Evolutionary conservation across 1,139 yeast species (phyloP), one percentile per base, ranked within the genome.

Genomic region (Magnusiomyces tetraspermus): DNA sequence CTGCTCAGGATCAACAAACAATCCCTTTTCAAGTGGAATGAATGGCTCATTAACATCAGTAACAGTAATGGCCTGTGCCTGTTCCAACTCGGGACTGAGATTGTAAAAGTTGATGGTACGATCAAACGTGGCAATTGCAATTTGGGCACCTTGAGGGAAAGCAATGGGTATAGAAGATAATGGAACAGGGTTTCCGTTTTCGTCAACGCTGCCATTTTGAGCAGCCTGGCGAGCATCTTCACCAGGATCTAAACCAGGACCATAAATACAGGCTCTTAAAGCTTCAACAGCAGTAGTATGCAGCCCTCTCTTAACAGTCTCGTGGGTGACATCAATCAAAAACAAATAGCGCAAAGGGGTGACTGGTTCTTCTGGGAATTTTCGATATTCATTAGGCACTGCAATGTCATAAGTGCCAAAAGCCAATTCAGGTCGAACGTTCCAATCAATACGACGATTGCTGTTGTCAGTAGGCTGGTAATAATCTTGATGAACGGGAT

Each of bases 341-440:
- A 90, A 88, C 21, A 90, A 76, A 61, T 85, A 86, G 62, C 83
- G 85, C 54, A 89, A 67, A 0, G 83, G 76, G 4, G 66, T 58
- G 2, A 82, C 75, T 22, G 65, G 63, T 8, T 59, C 60, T 3
- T 75, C 75, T 3, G 76, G 76, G 15, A 74, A 70, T 42, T 76
- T 72, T 70, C 86, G 82, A 66, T 87, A 90, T 50, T 78, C 80
- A 37, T 74, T 68, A 1, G 96, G 95, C 3, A 88, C 96, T 17
- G 81, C 66, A 57, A 87, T 77, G 63, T 92, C 99, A 59, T 88
- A 90, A 8, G 90, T 87, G 11, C 98, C 97, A 51, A 74, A 76
- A 56, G 78, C 82, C 49, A 90, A 73, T 63, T 92, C 97, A 0
- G 95, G 92, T 50, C 89, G 77, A 30, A 73, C 70, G 43, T 71